phyloP scores from a whole-genome alignment of 2,329 filamentous ascomycete genomes.

The Dactylellina parvicollis region DNA sequence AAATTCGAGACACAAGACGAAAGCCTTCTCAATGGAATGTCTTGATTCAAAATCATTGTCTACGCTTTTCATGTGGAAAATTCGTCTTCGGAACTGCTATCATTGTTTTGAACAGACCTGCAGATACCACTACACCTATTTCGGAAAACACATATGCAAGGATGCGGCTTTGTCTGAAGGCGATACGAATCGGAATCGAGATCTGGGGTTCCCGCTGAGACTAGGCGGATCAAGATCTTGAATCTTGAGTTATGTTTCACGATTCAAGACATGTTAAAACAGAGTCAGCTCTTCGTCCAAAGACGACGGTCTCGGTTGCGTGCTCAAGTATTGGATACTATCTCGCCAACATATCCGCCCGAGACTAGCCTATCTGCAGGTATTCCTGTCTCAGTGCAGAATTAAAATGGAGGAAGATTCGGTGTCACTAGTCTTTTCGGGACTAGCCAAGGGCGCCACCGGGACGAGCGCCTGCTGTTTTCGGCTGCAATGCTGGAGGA shows the following conservation, averaged over 20 bases:
- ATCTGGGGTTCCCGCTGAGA: background rate
- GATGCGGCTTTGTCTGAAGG: no score
- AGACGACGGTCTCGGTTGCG: background rate
- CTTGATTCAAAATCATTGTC: no score
- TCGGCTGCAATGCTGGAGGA: background rate
- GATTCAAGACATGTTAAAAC: background rate
- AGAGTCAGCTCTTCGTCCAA: no score
- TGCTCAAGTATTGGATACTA: background rate
- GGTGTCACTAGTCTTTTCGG: background rate
- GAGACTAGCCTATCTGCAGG: no score
- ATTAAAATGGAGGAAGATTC: background rate
- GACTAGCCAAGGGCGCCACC: background rate
- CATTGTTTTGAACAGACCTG: background rate
- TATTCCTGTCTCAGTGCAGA: background rate
- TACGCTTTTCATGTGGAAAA: no score
- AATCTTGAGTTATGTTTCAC: background rate
- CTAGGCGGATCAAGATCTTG: background rate
- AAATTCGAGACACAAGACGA: no score
- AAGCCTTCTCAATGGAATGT: no score
- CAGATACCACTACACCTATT: background rate
- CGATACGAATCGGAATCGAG: background rate
- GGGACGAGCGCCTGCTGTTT: background rate
- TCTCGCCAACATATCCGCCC: background rate
- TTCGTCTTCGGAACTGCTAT: no score
- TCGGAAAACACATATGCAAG: background rate